phyloP scores from a whole-genome alignment of 805 yeast species.

The Yarrowia sp. region DNA sequence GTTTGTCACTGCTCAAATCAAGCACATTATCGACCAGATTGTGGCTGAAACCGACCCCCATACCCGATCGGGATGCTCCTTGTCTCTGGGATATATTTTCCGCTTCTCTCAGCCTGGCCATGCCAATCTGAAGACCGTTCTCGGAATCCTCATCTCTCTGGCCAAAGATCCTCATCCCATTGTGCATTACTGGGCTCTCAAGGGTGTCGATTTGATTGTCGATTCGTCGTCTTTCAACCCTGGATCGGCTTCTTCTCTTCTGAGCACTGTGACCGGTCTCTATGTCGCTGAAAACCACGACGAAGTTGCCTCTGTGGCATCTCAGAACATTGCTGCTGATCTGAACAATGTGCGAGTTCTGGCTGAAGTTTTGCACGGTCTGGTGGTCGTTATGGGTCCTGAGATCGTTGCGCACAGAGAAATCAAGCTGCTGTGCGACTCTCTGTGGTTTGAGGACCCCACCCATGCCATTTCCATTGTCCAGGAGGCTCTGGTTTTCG shows the following conservation, averaged over 20 bases:
- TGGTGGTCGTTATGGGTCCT: slow-evolving; percentile 34
- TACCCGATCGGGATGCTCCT: slow-evolving; percentile 64
- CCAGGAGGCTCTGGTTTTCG: slow-evolving; percentile 60
- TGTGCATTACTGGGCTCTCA: slow-evolving; percentile 76
- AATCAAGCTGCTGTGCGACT: slow-evolving; percentile 23
- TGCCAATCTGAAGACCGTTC: slow-evolving; percentile 55
- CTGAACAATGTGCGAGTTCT: slow-evolving; percentile 29
- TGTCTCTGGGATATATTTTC: slow-evolving; percentile 58
- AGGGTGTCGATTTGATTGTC: slow-evolving; percentile 62
- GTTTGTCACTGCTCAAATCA: slow-evolving; percentile 54
- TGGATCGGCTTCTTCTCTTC: slow-evolving; percentile 55
- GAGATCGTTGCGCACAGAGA: slow-evolving; percentile 28
- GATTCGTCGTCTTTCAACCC: slow-evolving; percentile 62
- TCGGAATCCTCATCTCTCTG: slow-evolving; percentile 65
- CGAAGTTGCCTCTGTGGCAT: slow-evolving; percentile 54
- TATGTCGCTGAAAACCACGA: slow-evolving; percentile 58
- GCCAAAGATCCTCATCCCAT: slow-evolving; percentile 83
- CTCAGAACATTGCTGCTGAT: slow-evolving; percentile 42
- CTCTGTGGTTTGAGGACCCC: slow-evolving; percentile 31
- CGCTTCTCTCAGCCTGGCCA: slow-evolving; percentile 50
- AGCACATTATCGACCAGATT: slow-evolving; percentile 67
- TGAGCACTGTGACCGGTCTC: slow-evolving; percentile 53
- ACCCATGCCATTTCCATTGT: slow-evolving; percentile 32
- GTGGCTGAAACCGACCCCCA: slow-evolving; percentile 70
- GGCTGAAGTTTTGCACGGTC: slow-evolving; percentile 24